Evolutionary conservation across 2,329 filamentous ascomycete species (phyloP).

Genomic region (Setomelanomma holmii): DNA sequence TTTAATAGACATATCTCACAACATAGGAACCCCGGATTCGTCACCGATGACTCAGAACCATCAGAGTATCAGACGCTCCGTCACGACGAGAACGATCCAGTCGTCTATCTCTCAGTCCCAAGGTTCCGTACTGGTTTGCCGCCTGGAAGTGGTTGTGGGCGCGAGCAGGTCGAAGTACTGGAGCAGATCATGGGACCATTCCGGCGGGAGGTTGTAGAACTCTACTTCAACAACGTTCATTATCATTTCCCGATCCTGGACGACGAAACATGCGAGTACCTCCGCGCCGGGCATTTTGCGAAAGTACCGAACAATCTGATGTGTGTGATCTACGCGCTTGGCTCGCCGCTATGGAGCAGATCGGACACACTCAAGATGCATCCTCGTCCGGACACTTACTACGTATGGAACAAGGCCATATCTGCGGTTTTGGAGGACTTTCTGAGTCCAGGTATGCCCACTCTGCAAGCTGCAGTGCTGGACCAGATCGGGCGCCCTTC

Average conservation of each 20-base stretch:
- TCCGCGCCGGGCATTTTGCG: constrained; percentile 44
- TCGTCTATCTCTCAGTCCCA: constrained; percentile 56
- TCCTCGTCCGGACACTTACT: constrained; percentile 47
- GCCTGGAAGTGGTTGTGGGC: constrained; percentile 43
- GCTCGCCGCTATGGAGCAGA: constrained; percentile 47
- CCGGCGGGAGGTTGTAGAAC: constrained; percentile 49
- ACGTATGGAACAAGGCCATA: constrained; percentile 53
- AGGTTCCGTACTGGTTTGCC: constrained; percentile 57
- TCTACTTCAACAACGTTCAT: constrained; percentile 54
- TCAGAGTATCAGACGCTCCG: constrained; percentile 59
- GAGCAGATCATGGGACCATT: constrained; percentile 51
- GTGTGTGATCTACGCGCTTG: constrained; percentile 50
- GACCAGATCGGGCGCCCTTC: constrained; percentile 53
- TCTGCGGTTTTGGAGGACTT: constrained; percentile 53
- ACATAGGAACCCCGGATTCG: constrained; percentile 26
- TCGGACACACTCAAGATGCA: constrained; percentile 47
- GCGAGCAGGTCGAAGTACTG: constrained; percentile 50
- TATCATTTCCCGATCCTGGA: constrained; percentile 51
- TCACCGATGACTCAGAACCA: constrained; percentile 34
- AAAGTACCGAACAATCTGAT: constrained; percentile 46
- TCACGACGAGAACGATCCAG: constrained; percentile 50
- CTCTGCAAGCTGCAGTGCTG: constrained; percentile 48
- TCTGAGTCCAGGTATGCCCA: constrained; percentile 50
- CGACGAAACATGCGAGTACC: constrained; percentile 43
- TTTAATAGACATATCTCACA: constrained; percentile 50